These are phyloP conservation scores for Cutaneotrichosporon cavernicola DNA, from an alignment of 1,284 basidiomycete genomes.

Conservation along the genomic window DNA sequence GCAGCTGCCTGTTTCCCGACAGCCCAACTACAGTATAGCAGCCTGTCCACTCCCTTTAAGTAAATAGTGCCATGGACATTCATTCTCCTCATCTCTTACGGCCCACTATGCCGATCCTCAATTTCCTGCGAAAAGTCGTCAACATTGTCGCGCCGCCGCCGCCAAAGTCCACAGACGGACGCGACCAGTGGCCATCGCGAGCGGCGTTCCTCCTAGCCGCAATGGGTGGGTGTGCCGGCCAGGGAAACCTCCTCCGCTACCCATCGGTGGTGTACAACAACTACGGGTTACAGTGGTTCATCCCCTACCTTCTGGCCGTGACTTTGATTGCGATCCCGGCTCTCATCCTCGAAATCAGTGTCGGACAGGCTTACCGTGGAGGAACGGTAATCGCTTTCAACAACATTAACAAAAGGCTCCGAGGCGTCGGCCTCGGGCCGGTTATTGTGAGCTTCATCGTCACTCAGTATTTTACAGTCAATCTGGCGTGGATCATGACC, in stretches of 20 bases:
- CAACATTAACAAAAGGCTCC: constrained; percentile 29
- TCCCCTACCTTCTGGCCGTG: constrained; percentile 32
- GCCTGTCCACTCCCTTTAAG: neutral
- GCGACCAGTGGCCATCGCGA: constrained; percentile 33
- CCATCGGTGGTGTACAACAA: constrained; percentile 34
- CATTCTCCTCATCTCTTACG: neutral
- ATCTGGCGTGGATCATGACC: constrained; percentile 35
- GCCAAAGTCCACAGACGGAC: constrained; percentile 23
- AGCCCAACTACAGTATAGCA: too few relatives aligned
- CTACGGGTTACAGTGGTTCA: constrained; percentile 35
- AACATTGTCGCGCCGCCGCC: constrained; percentile 26
- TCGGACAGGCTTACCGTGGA: constrained; percentile 33
- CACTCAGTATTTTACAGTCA: constrained; percentile 32
- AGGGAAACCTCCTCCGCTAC: constrained; percentile 32
- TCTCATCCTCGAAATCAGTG: constrained; percentile 28
- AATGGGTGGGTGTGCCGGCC: constrained; percentile 34
- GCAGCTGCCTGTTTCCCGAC: neutral
- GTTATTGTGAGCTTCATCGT: constrained; percentile 31
- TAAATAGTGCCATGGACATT: neutral
- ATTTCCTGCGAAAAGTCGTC: constrained; percentile 3
- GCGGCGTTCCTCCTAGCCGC: constrained; percentile 32
- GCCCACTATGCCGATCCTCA: constrained; percentile 12
- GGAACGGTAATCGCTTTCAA: constrained; percentile 32
- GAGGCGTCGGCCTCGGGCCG: constrained; percentile 29
- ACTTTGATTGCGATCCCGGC: constrained; percentile 30